Evolutionary conservation across 208 protist genomes (phyloP), one percentile per base, ranked within the genome.

Genomic region (Acanthamoeba triangularis): DNA sequence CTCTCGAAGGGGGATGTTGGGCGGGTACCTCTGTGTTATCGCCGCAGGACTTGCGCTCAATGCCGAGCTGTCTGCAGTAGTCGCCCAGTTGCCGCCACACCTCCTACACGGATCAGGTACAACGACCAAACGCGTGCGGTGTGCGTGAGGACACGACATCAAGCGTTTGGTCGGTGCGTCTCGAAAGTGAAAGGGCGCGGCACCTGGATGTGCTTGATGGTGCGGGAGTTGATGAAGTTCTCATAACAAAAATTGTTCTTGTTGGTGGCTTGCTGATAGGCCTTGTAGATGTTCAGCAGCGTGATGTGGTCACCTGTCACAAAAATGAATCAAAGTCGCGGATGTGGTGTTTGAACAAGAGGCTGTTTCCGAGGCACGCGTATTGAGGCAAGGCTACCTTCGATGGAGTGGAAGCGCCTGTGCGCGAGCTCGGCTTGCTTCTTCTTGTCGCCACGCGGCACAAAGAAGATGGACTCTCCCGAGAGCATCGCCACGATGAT

Each of bases 401-500:
- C 74, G 10, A 49, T 49, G 3, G 74, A 84, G 18, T 56, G 44
- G 44, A 84, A 84, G 3, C 74, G 74, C 44, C 52, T 84, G 23
- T 54, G 74, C 52, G 44, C 44, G 20, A 54, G 4, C 35, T 84
- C 74, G 3, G 74, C 74, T 28, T 69, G 63, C 74, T 84, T 84
- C 44, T 84, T 54, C 44, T 54, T 84, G 16, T 54, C 74, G 20
- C 74, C 74, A 10, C 44, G 35, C 4, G 74, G 74, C 35, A 56
- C 35, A 23, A 84, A 84, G 44, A 84, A 84, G 16, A 84, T 84
- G 33, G 74, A 84, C 44, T 84, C 74, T 18, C 74, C 44, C 41
- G 74, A 84, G 35, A 84, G 74, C 74, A 84, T 44, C 37, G 74
- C 35, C 25, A 84, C 74, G 44, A 84, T 84, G 37, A 44, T 84